Base-by-base conservation (phyloP, 208 protist genomes). In the Leishmania gerbilli region DNA sequence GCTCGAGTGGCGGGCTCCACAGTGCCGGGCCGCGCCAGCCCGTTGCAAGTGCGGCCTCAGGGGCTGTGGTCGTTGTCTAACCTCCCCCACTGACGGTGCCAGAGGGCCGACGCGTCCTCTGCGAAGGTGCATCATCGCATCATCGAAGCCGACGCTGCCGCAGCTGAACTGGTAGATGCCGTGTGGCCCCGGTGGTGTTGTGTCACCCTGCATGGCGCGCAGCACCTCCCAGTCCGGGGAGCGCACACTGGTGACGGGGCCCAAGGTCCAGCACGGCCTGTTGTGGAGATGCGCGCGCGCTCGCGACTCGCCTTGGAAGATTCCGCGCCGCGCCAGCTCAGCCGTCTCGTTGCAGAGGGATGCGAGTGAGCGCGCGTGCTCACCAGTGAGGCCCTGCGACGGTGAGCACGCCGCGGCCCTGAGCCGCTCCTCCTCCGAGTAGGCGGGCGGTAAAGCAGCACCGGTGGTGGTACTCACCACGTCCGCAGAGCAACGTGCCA, bases 151-250 rank as follows among this genome's bases (percentile, higher is more conserved):
- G 47, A 65, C 62, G 64, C 64, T 79, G 45, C 62, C 64, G 62
- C 62, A 55, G 60, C 55, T 55, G 62, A 37, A 2, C 58, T 58
- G 37, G 62, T 72, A 79, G 76, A 79, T 37, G 60, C 60, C 76
- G 0, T 40, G 1, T 27, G 47, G 47, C 31, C 47, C 19, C 47
- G 24, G 40, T n/a, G 62, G 27, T 71, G 55, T 6, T 51, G 3
- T 40, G 19, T 51, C 76, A 21, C 21, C 27, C 17, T 72, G 42
- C 76, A 27, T 45, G 17, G 49, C 62, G 24, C 17, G 53, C 19
- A 79, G 49, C n/a, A 40, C 76, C 31, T 49, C 45, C 76, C 76
- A 79, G 62, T 79, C 64, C 1, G 76, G 76, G 45, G 76, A 79
- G 47, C 47, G 45, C 40, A 79, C 76, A 21, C 31, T 15, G 31